Evolutionary conservation across 148 eudicot species (phyloP).

Genomic region (Fagopyrum tataricum): DNA sequence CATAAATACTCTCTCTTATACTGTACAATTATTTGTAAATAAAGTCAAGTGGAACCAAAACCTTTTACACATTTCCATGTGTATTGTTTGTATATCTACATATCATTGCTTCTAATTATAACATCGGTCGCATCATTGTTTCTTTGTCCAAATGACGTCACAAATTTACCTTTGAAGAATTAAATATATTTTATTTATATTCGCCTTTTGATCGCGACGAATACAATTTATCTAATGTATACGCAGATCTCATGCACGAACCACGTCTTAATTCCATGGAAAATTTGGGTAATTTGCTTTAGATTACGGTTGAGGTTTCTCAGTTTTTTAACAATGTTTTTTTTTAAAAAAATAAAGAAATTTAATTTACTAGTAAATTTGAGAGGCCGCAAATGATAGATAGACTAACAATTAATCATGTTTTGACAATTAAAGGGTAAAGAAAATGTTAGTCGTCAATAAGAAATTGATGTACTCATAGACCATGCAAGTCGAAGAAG

Average conservation of each 20-base stretch:
- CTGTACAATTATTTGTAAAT: background rate
- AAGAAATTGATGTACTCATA: too few species aligned
- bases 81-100: background rate
- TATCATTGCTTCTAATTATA: constrained; percentile 1
- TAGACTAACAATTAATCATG: too few species aligned
- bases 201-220: background rate
- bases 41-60: constrained; percentile 9
- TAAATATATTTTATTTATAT: background rate
- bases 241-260: background rate
- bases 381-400: too few species aligned
- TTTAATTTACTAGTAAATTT: too few species aligned
- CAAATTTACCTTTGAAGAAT: background rate
- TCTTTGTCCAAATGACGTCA: background rate
- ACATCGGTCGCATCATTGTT: constrained; percentile 8
- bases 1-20: background rate
- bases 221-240: background rate
- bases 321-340: too few species aligned
- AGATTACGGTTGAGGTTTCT: too few species aligned
- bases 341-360: too few species aligned
- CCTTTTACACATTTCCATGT: constrained; percentile 9
- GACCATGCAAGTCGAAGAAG: too few species aligned
- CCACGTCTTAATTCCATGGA: too few species aligned
- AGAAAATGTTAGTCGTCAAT: too few species aligned
- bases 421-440: too few species aligned
- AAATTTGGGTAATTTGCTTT: too few species aligned